phyloP scores from a whole-genome alignment of 1,284 basidiomycete species.

The Sporisorium iseilematis-ciliati region DNA sequence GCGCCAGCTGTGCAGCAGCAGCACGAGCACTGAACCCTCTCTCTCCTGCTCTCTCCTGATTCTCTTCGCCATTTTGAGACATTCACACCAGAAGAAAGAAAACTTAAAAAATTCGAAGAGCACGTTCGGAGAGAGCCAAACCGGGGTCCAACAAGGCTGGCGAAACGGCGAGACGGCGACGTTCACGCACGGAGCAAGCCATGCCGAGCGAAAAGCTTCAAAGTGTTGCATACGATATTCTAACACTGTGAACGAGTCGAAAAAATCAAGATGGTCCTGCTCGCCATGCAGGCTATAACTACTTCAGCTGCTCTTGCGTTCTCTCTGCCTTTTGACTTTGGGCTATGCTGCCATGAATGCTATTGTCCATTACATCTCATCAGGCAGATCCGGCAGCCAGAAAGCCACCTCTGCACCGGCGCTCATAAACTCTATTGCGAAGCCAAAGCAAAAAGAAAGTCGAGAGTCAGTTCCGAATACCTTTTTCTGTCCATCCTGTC shows the following conservation, averaged over 20 bases:
- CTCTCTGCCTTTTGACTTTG: not conserved
- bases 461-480: conserved; percentile 10
- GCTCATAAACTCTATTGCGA: conserved; percentile 56
- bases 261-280: too few relatives aligned
- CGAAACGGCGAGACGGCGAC: not conserved
- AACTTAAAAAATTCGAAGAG: not conserved
- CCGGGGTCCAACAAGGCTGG: too few relatives aligned
- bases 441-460: not conserved
- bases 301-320: not conserved
- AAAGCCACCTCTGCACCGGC: conserved; percentile 60
- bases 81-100: not conserved
- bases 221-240: not conserved
- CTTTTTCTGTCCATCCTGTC: too few relatives aligned
- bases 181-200: conserved; percentile 5
- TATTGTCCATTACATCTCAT: conserved; percentile 19
- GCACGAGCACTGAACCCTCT: not conserved
- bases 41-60: too few relatives aligned
- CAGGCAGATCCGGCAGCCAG: conserved; percentile 62
- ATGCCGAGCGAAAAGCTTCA: too few relatives aligned
- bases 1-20: conserved; percentile 8
- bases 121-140: not conserved
- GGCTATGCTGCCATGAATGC: not conserved
- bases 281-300: not conserved
- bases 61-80: not conserved
- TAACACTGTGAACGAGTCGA: not conserved